Base-by-base conservation (phyloP, 2,329 filamentous ascomycete genomes). In the Talaromyces amestolkiae region DNA sequence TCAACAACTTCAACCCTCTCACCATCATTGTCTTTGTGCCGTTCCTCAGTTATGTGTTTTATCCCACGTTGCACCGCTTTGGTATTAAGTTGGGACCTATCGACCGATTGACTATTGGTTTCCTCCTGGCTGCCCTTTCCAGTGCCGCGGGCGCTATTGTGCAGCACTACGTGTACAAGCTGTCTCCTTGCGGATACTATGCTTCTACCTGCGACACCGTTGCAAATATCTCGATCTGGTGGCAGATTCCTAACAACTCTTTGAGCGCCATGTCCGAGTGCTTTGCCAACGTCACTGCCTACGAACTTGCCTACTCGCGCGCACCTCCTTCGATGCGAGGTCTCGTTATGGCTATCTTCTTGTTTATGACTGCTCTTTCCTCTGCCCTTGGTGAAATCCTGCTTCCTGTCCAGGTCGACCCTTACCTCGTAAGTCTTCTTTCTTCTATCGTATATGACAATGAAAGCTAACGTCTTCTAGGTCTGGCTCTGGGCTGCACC, bases 301-400 rank as follows among this genome's bases (percentile, higher is more conserved):
- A 90, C 69, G 90, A 92, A 74, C 92, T 91, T 69, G 91, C 91
- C 39, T 93, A 88, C 80, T 89, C 88, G 75, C 91, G 92, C 78
- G 89, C 90, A 0, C 91, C 91, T 31, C 86, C 85, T 72, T 92
- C 92, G 80, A 93, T 93, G 91, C 35, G 61, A 22, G 33, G 61
- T 41, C 66, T 68, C n/a, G 66, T 68, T 17, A 64, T 68, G 64
- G 66, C 66, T 17, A 24, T 66, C 17, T 85, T 81, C 70, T 77
- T 87, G 11, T 81, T 88, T 68, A 87, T 84, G 69, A 86, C 83
- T 64, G 86, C 86, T 0, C 79, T 88, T 67, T 85, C 84, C 4
- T 81, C 81, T 49, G 79, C 80, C 0, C 64, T 82, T 1, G 78
- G 74, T 41, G 77, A 83, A 63, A 78, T 80, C 24, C 66, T 81